Conservation (phyloP, 2,329 filamentous ascomycete species). For the Cercospora sp. region DNA sequence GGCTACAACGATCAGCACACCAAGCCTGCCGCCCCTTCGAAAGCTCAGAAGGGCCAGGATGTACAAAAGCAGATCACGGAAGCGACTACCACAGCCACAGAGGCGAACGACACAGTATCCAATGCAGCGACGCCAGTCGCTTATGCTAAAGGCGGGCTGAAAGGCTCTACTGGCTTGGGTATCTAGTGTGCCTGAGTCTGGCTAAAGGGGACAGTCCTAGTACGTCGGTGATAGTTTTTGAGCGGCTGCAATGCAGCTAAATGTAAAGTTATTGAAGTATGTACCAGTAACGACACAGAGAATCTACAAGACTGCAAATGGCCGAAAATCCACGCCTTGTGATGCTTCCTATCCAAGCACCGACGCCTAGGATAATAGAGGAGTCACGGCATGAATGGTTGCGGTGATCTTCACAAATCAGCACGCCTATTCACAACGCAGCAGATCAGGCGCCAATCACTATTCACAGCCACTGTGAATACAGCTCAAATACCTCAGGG, state of each 20-base stretch:
- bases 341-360: background rate
- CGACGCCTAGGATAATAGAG: background rate
- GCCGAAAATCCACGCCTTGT: background rate
- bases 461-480: background rate
- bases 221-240: background rate
- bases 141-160: constrained; percentile 32
- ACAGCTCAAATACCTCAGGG: background rate
- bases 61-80: constrained; percentile 26
- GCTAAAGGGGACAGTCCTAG: background rate
- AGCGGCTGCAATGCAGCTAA: background rate
- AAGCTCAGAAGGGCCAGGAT: constrained; percentile 15
- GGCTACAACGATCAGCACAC: constrained; percentile 26
- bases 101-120: constrained; percentile 23
- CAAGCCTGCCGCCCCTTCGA: constrained; percentile 20
- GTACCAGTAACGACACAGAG: background rate
- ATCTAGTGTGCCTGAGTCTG: background rate
- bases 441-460: background rate
- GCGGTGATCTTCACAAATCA: background rate
- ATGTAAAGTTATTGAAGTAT: background rate
- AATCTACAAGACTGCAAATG: background rate
- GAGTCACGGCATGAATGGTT: background rate
- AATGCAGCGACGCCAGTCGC: constrained; percentile 14
- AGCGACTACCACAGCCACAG: constrained; percentile 27
- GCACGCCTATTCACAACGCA: background rate
- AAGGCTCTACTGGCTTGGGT: constrained; percentile 29